A percentile compares a stretch with the other conserved stretches of the same genome.
phyloP scores from a whole-genome alignment of 2,329 filamentous ascomycete genomes.

The Fonsecaea pedrosoi region DNA sequence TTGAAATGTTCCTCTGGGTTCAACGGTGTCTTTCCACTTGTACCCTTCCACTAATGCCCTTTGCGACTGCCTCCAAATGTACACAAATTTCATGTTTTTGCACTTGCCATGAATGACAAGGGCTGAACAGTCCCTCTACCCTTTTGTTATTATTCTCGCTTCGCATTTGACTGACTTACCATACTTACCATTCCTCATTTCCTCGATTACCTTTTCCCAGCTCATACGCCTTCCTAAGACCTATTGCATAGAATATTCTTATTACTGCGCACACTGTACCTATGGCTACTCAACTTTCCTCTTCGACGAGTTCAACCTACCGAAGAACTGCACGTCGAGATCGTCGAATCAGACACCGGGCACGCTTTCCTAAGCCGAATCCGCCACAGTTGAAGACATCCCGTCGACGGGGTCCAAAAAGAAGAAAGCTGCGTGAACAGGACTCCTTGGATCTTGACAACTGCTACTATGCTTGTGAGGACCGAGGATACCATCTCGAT shows the following conservation, averaged over 20 bases:
- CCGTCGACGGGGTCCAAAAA: conserved; percentile 10
- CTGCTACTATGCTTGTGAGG: conserved; percentile 27
- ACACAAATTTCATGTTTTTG: not conserved
- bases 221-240: not conserved
- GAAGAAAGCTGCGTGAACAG: conserved; percentile 25
- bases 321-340: conserved; percentile 10
- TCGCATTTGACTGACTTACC: not conserved
- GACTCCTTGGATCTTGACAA: conserved; percentile 23
- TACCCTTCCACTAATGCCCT: not conserved
- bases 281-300: conserved; percentile 10
- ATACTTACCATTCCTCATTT: not conserved
- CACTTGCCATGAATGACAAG: not conserved
- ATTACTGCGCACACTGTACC: conserved; percentile 1
- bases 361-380: not conserved
- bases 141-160: not conserved
- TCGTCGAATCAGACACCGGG: conserved; percentile 1
- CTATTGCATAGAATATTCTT: conserved; percentile 1
- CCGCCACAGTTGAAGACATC: not conserved
- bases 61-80: not conserved
- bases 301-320: not conserved
- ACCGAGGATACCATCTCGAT: conserved; percentile 30
- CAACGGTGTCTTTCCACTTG: not conserved
- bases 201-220: not conserved
- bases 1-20: not conserved
- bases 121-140: not conserved